Evolutionary conservation across 2,329 filamentous ascomycete species (phyloP), one percentile per base, ranked within the genome.

Genomic region (Aspergillus aculeatinus): DNA sequence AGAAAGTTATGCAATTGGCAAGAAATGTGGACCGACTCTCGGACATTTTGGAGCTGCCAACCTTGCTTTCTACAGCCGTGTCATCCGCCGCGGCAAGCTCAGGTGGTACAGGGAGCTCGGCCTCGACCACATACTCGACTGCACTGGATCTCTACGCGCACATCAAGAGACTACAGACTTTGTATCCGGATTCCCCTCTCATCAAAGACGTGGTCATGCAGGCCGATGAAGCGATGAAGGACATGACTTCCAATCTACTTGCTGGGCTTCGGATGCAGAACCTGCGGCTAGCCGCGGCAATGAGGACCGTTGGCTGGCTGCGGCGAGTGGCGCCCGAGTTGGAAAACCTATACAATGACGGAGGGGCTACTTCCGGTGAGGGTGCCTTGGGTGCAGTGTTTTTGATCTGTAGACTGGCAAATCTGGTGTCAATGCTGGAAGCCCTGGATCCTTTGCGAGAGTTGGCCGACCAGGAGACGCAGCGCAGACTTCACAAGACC

Each of bases 111-210:
- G 74, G 74, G 14, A 69, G 72, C 5, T 74, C 77, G 2, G 73
- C 79, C 6, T 84, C 81, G 10, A 85, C 87, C 61, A 96, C 92
- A 67, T 96, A 97, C 79, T 89, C 92, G 2, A 91, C 92, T 0
- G 93, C 93, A 0, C 82, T 99, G 35, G 95, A 99, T 74, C 83
- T 99, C 2, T 90, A 96, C 72, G 89, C 91, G n/a, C 95, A 98
- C 73, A 95, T 97, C 72, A 91, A 91, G 67, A 87, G 95, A 7
- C 82, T 99, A 5, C 87, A 92, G 62, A 86, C 87, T 0, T 81
- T 98, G 29, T 96, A 97, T 72, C 90, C 93, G 0, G 82, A 88
- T 55, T 96, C 92, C 0, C 80, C 85, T 0, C 80, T 98, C 48
- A 84, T 98, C 27, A 82, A 82, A 19, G 88, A 89, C 25, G 88